Evolutionary conservation across 495 filamentous ascomycete species (phyloP).

Genomic region (Tuber calosporum): DNA sequence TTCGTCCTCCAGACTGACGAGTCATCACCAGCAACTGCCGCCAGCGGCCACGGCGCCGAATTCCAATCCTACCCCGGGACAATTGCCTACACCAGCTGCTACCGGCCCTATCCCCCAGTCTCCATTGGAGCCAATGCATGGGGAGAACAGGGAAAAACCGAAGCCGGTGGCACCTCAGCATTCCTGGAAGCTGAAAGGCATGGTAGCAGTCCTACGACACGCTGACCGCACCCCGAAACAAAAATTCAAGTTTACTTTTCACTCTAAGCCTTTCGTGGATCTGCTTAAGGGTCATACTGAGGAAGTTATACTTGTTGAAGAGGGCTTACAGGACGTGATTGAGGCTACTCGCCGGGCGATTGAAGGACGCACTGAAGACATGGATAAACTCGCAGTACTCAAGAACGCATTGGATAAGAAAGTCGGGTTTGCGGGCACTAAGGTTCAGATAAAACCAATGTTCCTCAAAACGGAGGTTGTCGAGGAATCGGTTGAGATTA

Average conservation of each 20-base stretch:
- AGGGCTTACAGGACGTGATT: constrained; percentile 80
- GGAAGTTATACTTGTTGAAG: constrained; percentile 88
- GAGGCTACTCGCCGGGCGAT: constrained; percentile 74
- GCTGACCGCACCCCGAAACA: constrained; percentile 97
- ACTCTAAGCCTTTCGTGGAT: constrained; percentile 91
- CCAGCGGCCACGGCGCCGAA: constrained; percentile 33
- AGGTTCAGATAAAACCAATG: constrained; percentile 98
- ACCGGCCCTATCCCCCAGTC: constrained; percentile 37
- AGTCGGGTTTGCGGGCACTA: constrained; percentile 86
- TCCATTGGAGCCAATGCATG: constrained; percentile 40
- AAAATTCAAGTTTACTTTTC: constrained; percentile 98
- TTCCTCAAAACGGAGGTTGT: constrained; percentile 73
- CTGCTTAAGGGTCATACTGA: constrained; percentile 89
- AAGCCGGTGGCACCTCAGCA: constrained; percentile 86
- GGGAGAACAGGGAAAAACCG: constrained; percentile 44
- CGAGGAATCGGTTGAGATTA: constrained; percentile 39
- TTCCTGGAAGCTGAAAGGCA: constrained; percentile 96
- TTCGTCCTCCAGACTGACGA: constrained; percentile 46
- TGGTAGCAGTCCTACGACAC: constrained; percentile 92
- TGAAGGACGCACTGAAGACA: constrained; percentile 71
- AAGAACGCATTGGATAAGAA: constrained; percentile 83
- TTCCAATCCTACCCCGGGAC: constrained; percentile 39
- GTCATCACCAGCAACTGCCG: constrained; percentile 46
- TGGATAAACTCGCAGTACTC: constrained; percentile 72
- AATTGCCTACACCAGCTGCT: constrained; percentile 24